Evolutionary conservation across 495 filamentous ascomycete species (phyloP), one percentile per base, ranked within the genome.

Genomic region (Neurospora sp.): DNA sequence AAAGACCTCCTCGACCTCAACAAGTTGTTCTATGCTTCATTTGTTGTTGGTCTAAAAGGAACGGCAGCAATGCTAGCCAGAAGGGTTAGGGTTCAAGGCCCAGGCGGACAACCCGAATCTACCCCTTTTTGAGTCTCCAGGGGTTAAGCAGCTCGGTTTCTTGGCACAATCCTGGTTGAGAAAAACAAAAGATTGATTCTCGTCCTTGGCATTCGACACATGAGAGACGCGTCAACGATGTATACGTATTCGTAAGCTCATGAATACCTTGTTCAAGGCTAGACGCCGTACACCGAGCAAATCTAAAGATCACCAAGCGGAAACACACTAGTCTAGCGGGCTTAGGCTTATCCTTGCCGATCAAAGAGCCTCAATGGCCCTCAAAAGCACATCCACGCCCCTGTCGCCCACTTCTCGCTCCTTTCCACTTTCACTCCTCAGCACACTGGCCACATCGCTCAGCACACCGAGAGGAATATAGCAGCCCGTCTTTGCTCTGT

Each of bases 381-480:
- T 88, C 75, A 89, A 83, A 78, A 98, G 80, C 9, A 96, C 91
- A 68, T 92, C 88, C 61, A 97, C 74, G 1, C 89, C 87, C 71
- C 84, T 81, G 74, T 89, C 75, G 53, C 78, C 79, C 35, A 86
- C 75, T 76, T 82, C 86, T 39, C 74, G 82, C 39, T 85, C 83
- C 44, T 83, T 84, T 2, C 74, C 80, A n/a, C 75, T 73, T 5
- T 81, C 83, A 45, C 89, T 87, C 44, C 88, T 89, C 69, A 99
- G 78, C 69, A 94, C 83, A 86, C 92, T 93, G 14, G 92, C 90
- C 73, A 99, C 85, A 87, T 99, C 96, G 81, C 96, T 98, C 85
- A 94, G 87, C 80, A 96, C 82, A 0, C 96, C 96, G 18, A 99
- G 82, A 18, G 94, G 93, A 68, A 99, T 86, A 81, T 93, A 93